These are phyloP conservation scores for Ustulina deusta DNA, from an alignment of 2,329 filamentous ascomycete species.

Conservation along the genomic window DNA sequence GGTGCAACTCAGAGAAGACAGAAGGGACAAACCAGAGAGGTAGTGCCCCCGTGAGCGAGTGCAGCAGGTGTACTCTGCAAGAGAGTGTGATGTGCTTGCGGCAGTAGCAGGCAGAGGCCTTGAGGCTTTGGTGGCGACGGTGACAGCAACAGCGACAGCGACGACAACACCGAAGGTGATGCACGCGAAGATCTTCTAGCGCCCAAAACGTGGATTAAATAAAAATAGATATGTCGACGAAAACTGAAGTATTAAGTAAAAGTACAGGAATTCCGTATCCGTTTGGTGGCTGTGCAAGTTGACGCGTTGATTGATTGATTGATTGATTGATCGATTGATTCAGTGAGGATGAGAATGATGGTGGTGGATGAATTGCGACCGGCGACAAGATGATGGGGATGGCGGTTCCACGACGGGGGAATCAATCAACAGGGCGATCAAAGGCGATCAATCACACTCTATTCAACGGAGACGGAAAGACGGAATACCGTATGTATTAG, in stretches of 20 bases:
- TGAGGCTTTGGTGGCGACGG: neutral
- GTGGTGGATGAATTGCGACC: constrained; percentile 42
- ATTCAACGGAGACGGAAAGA: constrained; percentile 37
- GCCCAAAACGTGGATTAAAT: constrained; percentile 42
- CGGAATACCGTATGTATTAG: constrained; percentile 41
- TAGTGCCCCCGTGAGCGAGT: constrained; percentile 9
- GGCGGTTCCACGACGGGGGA: constrained; percentile 35
- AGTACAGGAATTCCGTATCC: constrained; percentile 30
- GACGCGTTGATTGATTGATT: constrained; percentile 29
- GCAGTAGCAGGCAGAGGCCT: constrained; percentile 5
- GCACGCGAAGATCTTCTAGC: constrained; percentile 39
- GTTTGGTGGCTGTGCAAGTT: constrained; percentile 23
- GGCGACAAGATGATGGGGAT: constrained; percentile 36
- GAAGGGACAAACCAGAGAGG: constrained; percentile 16
- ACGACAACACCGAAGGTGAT: constrained; percentile 33
- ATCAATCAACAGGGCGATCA: constrained; percentile 39
- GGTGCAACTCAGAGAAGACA: constrained; percentile 22
- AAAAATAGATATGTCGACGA: constrained; percentile 31
- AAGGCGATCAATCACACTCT: constrained; percentile 38
- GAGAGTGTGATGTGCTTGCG: constrained; percentile 13
- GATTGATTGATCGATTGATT: constrained; percentile 34
- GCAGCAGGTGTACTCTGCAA: constrained; percentile 29
- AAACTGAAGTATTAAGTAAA: constrained; percentile 34
- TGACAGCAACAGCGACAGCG: constrained; percentile 15
- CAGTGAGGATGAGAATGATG: constrained; percentile 13